Evolutionary conservation across 2,329 filamentous ascomycete genomes (phyloP), one percentile per base, ranked within the genome.

Genomic region (Piedraia hortae): DNA sequence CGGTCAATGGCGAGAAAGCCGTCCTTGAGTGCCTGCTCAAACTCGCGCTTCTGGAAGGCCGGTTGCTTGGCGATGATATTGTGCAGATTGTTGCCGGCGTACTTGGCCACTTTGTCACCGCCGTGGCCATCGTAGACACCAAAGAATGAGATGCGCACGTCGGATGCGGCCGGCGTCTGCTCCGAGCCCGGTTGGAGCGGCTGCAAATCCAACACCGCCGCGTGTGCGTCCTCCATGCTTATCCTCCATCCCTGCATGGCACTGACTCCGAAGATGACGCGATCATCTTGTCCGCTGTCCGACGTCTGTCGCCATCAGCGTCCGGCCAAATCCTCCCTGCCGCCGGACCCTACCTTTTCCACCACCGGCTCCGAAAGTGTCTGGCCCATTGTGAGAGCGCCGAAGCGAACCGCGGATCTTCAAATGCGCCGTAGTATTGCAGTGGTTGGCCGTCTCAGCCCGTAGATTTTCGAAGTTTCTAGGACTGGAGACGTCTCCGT

Each of bases 231-330:
- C 49, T 97, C 85, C 85, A 97, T 97, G 56, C 75, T 90, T 53
- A 97, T 93, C 54, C 85, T 73, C 85, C 85, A 97, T 56, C 85
- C 85, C 53, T 97, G 85, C 85, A 97, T 97, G 50, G 78, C 78
- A 34, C 85, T 97, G 34, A 93, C 67, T 43, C 85, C 85, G 49
- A 74, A 97, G 44, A 85, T 52, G 44, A 90, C 66, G 44, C 75
- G 69, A 34, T 89, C 78, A 73, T 93, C 80, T 53, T 77, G 68
- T 50, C 80, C 80, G 44, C 67, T 67, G 46, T 71, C 68, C 41
- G 85, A 97, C 52, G 67, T 59, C 85, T 93, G n/a, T n/a, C n/a
- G n/a, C n/a, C n/a, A n/a, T n/a, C n/a, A n/a, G n/a, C n/a, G n/a
- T n/a, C n/a, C n/a, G n/a, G n/a, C n/a, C n/a, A n/a, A n/a, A n/a